A percentile compares a stretch with the other conserved stretches of the same genome.
These are phyloP conservation scores for Skeletonema potamos DNA, from an alignment of 108 stramenopile genomes.

Conservation along the genomic window DNA sequence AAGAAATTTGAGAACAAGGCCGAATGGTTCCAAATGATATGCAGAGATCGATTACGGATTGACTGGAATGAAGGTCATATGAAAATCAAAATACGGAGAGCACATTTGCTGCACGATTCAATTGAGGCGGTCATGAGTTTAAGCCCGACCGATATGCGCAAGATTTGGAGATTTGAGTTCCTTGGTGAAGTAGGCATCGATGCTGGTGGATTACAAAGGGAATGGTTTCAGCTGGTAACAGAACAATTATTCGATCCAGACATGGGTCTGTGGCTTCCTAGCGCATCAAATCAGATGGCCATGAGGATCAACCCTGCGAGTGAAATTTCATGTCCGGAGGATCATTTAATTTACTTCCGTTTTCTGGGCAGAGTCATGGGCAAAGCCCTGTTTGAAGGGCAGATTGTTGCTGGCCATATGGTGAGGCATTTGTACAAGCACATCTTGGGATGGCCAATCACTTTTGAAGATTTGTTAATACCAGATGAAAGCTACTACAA, in stretches of 20 bases:
- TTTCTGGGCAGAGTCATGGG: constrained; percentile 96
- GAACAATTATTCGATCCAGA: constrained; percentile 95
- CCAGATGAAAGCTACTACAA: constrained; percentile 89
- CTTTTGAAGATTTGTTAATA: constrained; percentile 87
- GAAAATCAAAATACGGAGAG: constrained; percentile 74
- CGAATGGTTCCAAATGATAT: constrained; percentile 83
- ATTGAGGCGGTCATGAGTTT: constrained; percentile 87
- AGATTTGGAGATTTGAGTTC: constrained; percentile 93
- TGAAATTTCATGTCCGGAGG: constrained; percentile 82
- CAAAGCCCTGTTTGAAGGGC: constrained; percentile 96
- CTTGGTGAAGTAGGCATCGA: constrained; percentile 94
- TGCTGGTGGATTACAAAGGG: constrained; percentile 95
- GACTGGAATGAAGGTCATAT: constrained; percentile 91
- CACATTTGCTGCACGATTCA: constrained; percentile 76
- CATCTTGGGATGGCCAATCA: constrained; percentile 96
- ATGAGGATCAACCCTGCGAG: constrained; percentile 88
- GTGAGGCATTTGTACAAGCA: constrained; percentile 97
- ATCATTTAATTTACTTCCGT: constrained; percentile 95
- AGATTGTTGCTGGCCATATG: constrained; percentile 96
- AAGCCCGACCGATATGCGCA: constrained; percentile 87
- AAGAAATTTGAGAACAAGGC: constrained; percentile 75
- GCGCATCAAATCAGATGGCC: constrained; percentile 91
- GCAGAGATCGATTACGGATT: constrained; percentile 51
- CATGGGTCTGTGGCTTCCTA: constrained; percentile 90
- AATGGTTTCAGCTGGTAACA: constrained; percentile 93